These are phyloP conservation scores for Sungouiella blattae DNA, from an alignment of 805 yeast species.

Conservation along the genomic window DNA sequence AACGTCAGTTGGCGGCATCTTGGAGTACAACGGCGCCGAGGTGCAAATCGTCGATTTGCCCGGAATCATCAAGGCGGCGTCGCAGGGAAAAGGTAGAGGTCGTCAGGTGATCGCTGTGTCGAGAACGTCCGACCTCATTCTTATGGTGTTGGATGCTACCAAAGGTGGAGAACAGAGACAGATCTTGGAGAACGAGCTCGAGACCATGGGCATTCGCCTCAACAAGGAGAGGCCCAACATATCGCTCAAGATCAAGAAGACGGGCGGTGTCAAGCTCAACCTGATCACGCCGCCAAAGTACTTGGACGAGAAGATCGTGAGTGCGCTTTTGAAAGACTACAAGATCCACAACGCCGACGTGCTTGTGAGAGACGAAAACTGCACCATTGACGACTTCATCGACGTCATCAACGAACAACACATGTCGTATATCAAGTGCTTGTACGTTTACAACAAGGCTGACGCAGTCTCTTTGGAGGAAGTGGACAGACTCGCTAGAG, in stretches of 20 bases:
- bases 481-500: slow-evolving; percentile 86
- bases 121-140: slow-evolving; percentile 85
- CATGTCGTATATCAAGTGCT: slow-evolving; percentile 83
- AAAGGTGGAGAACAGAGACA: slow-evolving; percentile 86
- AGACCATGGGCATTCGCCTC: slow-evolving; percentile 88
- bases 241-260: slow-evolving; percentile 69
- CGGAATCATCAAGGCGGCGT: slow-evolving; percentile 94
- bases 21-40: slow-evolving; percentile 94
- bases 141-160: slow-evolving; percentile 95
- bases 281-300: slow-evolving; percentile 78
- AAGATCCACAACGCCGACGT: slow-evolving; percentile 93
- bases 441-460: slow-evolving; percentile 90
- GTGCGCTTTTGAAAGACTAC: slow-evolving; percentile 77
- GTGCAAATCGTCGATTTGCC: slow-evolving; percentile 97
- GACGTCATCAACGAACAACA: slow-evolving; percentile 87
- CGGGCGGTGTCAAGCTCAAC: slow-evolving; percentile 89
- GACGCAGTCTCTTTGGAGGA: slow-evolving; percentile 96
- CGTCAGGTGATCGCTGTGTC: slow-evolving; percentile 96
- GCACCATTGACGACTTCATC: slow-evolving; percentile 87
- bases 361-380: slow-evolving; percentile 80
- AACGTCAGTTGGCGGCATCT: slow-evolving; percentile 94
- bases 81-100: slow-evolving; percentile 97
- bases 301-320: slow-evolving; percentile 76
- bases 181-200: slow-evolving; percentile 84
- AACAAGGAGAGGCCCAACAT: slow-evolving; percentile 79